Evolutionary conservation across 1,139 yeast species (phyloP), one percentile per base, ranked within the genome.

Genomic region (Geotrichum aggregatum): DNA sequence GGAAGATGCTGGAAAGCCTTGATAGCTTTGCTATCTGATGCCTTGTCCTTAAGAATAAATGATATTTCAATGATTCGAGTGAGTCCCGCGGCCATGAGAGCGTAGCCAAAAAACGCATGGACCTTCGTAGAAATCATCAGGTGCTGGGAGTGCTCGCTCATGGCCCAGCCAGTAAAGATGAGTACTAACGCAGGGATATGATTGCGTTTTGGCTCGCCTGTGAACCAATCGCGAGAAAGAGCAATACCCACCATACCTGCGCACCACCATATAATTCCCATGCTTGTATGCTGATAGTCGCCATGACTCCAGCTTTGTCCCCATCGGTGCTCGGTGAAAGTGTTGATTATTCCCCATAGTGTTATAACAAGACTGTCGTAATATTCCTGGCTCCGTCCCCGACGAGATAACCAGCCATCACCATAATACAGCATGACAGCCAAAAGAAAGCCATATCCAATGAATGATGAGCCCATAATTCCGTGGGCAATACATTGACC

Each of bases 401-500:
- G 66, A 2, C 73, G 68, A 5, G 66, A 64, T 43, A 73, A 63
- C 63, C 67, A 66, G 6, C 59, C 58, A 55, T 71, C 72, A 34
- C 76, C 76, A 8, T 76, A 70, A n/a, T 82, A 76, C 52, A 91
- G 73, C 63, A 87, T 83, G 62, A 82, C 66, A 2, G 81, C 68
- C 59, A 87, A 74, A 10, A 87, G 69, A 58, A 84, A 82, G 6
- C 96, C 95, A 66, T 91, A 91, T 3, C 76, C 70, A n/a, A 91
- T 77, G 61, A 91, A 91, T 0, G 95, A 84, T 19, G 87, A 77
- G 0, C 98, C 98, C 98, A 91, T 91, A 57, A 91, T 87, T 6
- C 96, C 97, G 67, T 91, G 98, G 0, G 98, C 98, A 45, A 89
- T 78, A 67, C 98, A 91, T 70, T 91, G 98, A 16, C 98, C 98